Evolutionary conservation across 23 red algal species (phyloP).

Genomic region (Gracilariopsis chorda): DNA sequence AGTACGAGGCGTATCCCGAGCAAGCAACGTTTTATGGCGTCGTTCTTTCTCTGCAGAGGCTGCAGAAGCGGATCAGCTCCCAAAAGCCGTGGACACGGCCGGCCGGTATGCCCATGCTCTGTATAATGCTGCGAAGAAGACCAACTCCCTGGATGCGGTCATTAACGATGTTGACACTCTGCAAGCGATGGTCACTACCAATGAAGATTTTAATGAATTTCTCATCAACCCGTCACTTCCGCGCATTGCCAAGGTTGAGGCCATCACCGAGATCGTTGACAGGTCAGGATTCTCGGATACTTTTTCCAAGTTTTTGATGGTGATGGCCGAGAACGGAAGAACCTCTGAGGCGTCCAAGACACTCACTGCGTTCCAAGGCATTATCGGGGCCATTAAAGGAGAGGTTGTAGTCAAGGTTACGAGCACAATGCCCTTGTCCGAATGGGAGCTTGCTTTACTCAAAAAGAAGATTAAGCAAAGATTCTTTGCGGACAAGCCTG

Average conservation of each 20-base stretch:
- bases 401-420: slow-evolving; percentile 67
- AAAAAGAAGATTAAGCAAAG: slow-evolving; percentile 77
- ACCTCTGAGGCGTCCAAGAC: slow-evolving; percentile 44
- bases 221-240: slow-evolving; percentile 76
- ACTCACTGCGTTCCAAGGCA: slow-evolving; percentile 60
- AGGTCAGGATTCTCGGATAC: slow-evolving; percentile 29
- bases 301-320: slow-evolving; percentile 64
- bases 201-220: slow-evolving; percentile 47
- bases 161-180: slow-evolving; percentile 47
- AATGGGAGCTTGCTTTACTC: slow-evolving; percentile 84
- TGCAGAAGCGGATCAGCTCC: not conserved
- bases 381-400: slow-evolving; percentile 56
- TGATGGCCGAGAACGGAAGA: slow-evolving; percentile 87
- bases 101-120: slow-evolving; percentile 79
- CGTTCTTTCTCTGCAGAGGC: slow-evolving; percentile 2
- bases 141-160: slow-evolving; percentile 52
- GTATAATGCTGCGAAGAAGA: slow-evolving; percentile 62
- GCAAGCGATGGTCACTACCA: slow-evolving; percentile 15
- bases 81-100: slow-evolving; percentile 45
- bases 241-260: slow-evolving; percentile 55
- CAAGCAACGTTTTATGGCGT: not conserved
- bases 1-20: not conserved
- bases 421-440: slow-evolving; percentile 65
- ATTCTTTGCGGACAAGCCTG: slow-evolving; percentile 75
- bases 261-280: slow-evolving; percentile 35